A percentile compares a stretch with the other conserved stretches of the same genome.
Evolutionary conservation across 1,139 yeast species (phyloP).

Genomic region (Saccharomyces hybrid): DNA sequence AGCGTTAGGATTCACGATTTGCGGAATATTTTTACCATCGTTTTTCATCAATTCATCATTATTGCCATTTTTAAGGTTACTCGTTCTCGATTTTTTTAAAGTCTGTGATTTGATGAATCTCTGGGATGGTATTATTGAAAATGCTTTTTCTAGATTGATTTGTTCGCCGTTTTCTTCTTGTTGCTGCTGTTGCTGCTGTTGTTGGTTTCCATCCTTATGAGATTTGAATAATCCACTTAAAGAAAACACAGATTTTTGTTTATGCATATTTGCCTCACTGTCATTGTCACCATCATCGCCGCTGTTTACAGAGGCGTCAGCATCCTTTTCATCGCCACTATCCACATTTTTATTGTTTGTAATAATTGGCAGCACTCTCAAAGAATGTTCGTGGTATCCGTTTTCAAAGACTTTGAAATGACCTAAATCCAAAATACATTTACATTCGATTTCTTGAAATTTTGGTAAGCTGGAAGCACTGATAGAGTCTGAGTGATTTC

Average conservation of each 20-base stretch:
- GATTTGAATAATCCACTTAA: slow-evolving; percentile 26
- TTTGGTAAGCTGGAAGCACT: slow-evolving; percentile 19
- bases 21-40: slow-evolving; percentile 31
- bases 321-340: not conserved
- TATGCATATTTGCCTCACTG: slow-evolving; percentile 7
- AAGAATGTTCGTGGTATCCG: slow-evolving; percentile 29
- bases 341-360: slow-evolving; percentile 6
- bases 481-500: slow-evolving; percentile 19
- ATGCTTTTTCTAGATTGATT: slow-evolving; percentile 19
- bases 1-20: slow-evolving; percentile 37
- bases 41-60: slow-evolving; percentile 21
- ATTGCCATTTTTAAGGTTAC: slow-evolving; percentile 5
- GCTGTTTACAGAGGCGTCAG: not conserved
- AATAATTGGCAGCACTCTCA: slow-evolving; percentile 23
- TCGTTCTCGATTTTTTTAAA: slow-evolving; percentile 3
- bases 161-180: slow-evolving; percentile 4
- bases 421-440: slow-evolving; percentile 24
- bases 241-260: slow-evolving; percentile 24
- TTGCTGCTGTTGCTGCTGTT: slow-evolving; percentile 2
- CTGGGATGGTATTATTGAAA: slow-evolving; percentile 23
- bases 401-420: slow-evolving; percentile 28
- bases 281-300: slow-evolving; percentile 3
- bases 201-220: slow-evolving; percentile 20
- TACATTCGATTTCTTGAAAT: slow-evolving; percentile 15
- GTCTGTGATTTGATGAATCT: slow-evolving; percentile 2